These are phyloP conservation scores for Agaricus sinodeliciosus DNA, from an alignment of 768 basidiomycete species.

Conservation along the genomic window DNA sequence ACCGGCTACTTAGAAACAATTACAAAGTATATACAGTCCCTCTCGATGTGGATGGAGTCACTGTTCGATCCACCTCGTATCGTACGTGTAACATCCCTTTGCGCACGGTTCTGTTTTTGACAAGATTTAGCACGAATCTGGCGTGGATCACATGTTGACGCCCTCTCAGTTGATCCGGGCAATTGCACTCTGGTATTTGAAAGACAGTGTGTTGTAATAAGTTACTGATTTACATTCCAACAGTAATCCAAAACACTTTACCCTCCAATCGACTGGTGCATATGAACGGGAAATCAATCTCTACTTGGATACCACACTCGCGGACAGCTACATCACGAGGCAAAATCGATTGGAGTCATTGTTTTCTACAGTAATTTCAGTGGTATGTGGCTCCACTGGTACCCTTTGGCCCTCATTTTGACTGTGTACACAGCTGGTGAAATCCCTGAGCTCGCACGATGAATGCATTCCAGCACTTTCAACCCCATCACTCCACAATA, in stretches of 20 bases:
- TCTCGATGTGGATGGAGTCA: slow-evolving; percentile 9
- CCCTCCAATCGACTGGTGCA: slow-evolving; percentile 31
- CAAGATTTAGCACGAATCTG: neutral
- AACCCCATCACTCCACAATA: neutral
- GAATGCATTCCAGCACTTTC: neutral
- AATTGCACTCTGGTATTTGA: neutral
- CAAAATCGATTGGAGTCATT: slow-evolving; percentile 1
- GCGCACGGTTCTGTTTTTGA: neutral
- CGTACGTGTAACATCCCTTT: neutral
- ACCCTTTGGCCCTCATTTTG: neutral
- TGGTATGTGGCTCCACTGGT: neutral
- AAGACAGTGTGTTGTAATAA: neutral
- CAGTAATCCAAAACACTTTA: slow-evolving; percentile 36
- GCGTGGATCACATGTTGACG: neutral
- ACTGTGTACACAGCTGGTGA: neutral
- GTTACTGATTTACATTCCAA: neutral
- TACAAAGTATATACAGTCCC: slow-evolving; percentile 2
- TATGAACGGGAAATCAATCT: slow-evolving; percentile 33
- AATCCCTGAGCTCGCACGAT: neutral
- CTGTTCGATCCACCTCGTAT: neutral
- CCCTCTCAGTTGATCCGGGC: slow-evolving; percentile 6
- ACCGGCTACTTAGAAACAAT: neutral
- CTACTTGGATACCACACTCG: slow-evolving; percentile 27
- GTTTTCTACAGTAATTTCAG: neutral
- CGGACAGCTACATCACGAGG: slow-evolving; percentile 25